Conservation (phyloP, 768 basidiomycete species). For the Russula sp. region DNA sequence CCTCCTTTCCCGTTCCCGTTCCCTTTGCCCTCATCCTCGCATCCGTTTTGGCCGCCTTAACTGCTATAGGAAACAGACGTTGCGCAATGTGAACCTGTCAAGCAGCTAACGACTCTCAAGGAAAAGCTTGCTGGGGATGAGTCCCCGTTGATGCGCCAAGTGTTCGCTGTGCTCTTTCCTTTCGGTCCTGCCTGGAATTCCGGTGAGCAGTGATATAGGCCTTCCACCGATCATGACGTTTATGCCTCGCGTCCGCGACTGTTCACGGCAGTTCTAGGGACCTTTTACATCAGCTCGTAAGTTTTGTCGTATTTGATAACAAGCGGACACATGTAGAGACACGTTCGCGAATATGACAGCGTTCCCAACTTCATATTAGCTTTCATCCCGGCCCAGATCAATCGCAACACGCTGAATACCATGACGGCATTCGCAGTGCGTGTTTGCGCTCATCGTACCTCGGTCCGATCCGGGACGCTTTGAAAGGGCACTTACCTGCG, state of each 20-base stretch:
- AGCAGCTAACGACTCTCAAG: constrained; percentile 58
- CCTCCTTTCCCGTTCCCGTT: background rate
- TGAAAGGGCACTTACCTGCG: background rate
- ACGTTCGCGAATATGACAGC: constrained; percentile 41
- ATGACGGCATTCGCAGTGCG: constrained; percentile 92
- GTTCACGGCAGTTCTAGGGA: constrained; percentile 61
- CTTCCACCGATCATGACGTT: background rate
- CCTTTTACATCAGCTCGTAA: constrained; percentile 96
- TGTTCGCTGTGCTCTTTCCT: constrained; percentile 81
- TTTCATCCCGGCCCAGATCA: constrained; percentile 88
- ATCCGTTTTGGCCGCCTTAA: constrained; percentile 3
- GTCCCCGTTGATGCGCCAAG: constrained; percentile 73
- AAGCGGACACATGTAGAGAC: constrained; percentile 27
- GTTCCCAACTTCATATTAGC: constrained; percentile 94
- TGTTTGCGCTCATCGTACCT: constrained; percentile 19
- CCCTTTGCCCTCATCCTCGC: constrained; percentile 8
- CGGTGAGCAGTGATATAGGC: constrained; percentile 38
- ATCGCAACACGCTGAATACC: constrained; percentile 79
- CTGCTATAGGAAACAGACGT: constrained; percentile 45
- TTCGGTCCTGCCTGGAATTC: constrained; percentile 91
- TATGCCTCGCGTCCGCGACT: background rate
- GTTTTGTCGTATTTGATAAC: constrained; percentile 37
- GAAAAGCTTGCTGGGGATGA: constrained; percentile 55
- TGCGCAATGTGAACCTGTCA: constrained; percentile 42
- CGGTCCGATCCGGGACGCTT: constrained; percentile 3